These are phyloP conservation scores for Babesia bovis DNA, from an alignment of 169 alveolate genomes.

Conservation along the genomic window DNA sequence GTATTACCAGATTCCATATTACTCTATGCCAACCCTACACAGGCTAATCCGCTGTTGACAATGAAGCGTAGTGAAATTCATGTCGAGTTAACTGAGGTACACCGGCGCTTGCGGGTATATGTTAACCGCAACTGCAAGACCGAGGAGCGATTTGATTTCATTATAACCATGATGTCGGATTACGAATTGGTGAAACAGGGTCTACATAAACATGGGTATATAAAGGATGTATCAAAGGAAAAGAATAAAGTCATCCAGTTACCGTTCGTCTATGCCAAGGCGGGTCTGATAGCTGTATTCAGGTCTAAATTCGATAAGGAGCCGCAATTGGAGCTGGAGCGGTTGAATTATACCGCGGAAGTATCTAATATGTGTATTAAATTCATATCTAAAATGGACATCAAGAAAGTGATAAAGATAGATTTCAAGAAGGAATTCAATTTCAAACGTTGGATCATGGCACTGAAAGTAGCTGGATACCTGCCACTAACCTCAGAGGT, in stretches of 20 bases:
- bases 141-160: conserved; percentile 75
- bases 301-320: conserved; percentile 66
- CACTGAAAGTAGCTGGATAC: conserved; percentile 73
- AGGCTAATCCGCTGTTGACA: conserved; percentile 60
- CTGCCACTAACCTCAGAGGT: conserved; percentile 41
- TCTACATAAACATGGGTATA: conserved; percentile 21
- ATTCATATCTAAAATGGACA: conserved; percentile 49
- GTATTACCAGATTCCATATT: conserved; percentile 45
- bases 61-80: conserved; percentile 61
- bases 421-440: conserved; percentile 52
- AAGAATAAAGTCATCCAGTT: conserved; percentile 57
- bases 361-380: conserved; percentile 48
- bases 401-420: conserved; percentile 11
- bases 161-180: conserved; percentile 69
- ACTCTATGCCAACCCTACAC: conserved; percentile 60
- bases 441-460: conserved; percentile 72
- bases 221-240: conserved; percentile 22
- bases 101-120: conserved; percentile 69
- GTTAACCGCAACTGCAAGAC: conserved; percentile 65
- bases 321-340: conserved; percentile 64
- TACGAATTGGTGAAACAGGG: conserved; percentile 27
- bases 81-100: conserved; percentile 40
- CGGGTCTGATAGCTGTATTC: conserved; percentile 66
- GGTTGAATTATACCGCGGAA: conserved; percentile 57
- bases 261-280: conserved; percentile 69